Evolutionary conservation across 2,329 filamentous ascomycete species (phyloP).

Genomic region (Akanthomyces lecanii): DNA sequence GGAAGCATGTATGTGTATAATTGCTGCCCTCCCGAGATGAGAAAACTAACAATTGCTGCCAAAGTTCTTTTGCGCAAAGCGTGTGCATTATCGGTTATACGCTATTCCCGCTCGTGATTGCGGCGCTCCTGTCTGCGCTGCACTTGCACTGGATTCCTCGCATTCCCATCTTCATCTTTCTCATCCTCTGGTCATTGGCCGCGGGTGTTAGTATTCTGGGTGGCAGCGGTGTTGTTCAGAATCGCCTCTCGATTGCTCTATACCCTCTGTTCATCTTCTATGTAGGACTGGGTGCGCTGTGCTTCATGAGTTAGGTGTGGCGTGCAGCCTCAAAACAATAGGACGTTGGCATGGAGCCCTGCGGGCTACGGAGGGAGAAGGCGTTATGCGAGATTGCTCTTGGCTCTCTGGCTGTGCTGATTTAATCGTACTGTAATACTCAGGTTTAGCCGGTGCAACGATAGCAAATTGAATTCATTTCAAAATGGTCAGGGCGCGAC

Average conservation of each 20-base stretch:
- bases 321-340: neutral
- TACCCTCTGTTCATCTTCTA: conserved; percentile 97
- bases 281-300: conserved; percentile 84
- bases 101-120: conserved; percentile 92
- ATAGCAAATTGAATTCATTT: conserved; percentile 5
- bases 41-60: conserved; percentile 21
- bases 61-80: conserved; percentile 93
- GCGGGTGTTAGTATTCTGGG: conserved; percentile 94
- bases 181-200: conserved; percentile 89
- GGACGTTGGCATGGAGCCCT: neutral
- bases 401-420: neutral
- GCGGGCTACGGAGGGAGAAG: neutral
- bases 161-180: conserved; percentile 84
- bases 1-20: conserved; percentile 80
- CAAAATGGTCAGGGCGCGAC: neutral
- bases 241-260: conserved; percentile 87
- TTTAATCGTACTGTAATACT: conserved; percentile 12
- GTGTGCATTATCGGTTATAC: conserved; percentile 98
- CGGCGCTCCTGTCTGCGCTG: conserved; percentile 81
- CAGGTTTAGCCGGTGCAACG: conserved; percentile 6
- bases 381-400: conserved; percentile 1
- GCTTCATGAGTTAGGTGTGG: conserved; percentile 78
- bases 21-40: neutral
- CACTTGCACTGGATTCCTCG: conserved; percentile 73
- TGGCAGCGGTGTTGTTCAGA: conserved; percentile 91